Evolutionary conservation across 2,329 filamentous ascomycete species (phyloP), one percentile per base, ranked within the genome.

Genomic region (Fusarium phyllophilum): DNA sequence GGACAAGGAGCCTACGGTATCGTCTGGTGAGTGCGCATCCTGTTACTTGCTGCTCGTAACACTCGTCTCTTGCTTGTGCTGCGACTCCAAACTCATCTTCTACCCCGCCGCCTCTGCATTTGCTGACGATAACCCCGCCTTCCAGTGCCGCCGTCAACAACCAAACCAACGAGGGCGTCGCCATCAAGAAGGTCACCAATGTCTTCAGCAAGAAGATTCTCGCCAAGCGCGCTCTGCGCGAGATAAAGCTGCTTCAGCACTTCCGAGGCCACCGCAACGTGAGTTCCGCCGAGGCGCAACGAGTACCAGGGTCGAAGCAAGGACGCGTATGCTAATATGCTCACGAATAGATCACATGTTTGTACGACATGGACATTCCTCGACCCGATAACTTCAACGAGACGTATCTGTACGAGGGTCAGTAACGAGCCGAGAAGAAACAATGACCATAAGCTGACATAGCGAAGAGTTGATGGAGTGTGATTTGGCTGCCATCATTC

Each of bases 151-250:
- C 96, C 63, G 94, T 94, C 76, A 98, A 98, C 88, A 92, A 91
- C 82, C 91, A 95, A 83, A 97, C 93, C 38, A 92, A 91, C 80
- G 96, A 99, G 82, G 95, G 96, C 45, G 95, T 99, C 73, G 96
- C 96, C 79, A 96, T 99, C 88, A 99, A 99, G 86, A 99, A 99
- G 86, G 94, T 99, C 83, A 99, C 96, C 87, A 99, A 99, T 93
- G 96, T 99, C 79, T 99, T 99, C 85, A 98, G 95, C 89, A 99
- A 99, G 87, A 98, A 98, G 91, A 99, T 99, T 78, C 89, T 99
- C 77, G 96, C 96, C 79, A 99, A 99, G 91, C 94, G 96, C 81
- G 96, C 96, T 56, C 85, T 99, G 87, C 92, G 96, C 84, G 96
- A 99, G 86, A 98, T 99, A 86, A 99, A 98, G 90, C 90, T 99